Evolutionary conservation across 164 flowering plant species (phyloP), one percentile per base, ranked within the genome.

Genomic region (Echeveria elegans): DNA sequence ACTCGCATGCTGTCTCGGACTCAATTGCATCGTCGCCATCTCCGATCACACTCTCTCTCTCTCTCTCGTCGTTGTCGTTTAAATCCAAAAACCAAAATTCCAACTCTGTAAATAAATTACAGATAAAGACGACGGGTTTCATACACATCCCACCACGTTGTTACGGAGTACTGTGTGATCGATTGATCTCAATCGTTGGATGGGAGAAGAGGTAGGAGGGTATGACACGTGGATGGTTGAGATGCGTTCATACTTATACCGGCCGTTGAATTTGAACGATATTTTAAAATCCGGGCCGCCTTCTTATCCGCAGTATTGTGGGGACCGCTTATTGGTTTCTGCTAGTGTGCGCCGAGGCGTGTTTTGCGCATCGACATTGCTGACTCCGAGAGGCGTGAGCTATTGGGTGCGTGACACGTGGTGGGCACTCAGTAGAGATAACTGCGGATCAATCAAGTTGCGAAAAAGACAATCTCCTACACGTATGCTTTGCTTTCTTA

Each of bases 231-330:
- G 60, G 15, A 53, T 31, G 31, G 30, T 53, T 0, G 31, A 53
- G 60, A 63, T 63, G 24, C 0, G 12, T 62, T n/a, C 5, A 40
- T n/a, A 8, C 5, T 47, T 19, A 2, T 10, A 6, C 28, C 28
- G 0, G 40, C 21, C 41, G 37, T 62, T 62, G 41, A 31, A n/a
- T 31, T 62, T 32, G 16, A 12, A 1, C 0, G 40, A 63, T 34
- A 19, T 16, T 40, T 53, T 53, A 8, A 63, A 63, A 63, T 10
- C 34, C 14, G 28, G 43, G 38, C 28, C 65, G 38, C 43, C 38
- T 40, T 40, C 45, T 77, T 70, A 77, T 77, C 77, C 78, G 76
- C 16, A 32, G 47, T 66, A 73, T 56, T 28, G 48, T 72, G 74
- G 47, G 24, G 64, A 69, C 78, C 78, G 66, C 70, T 2, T 53